Evolutionary conservation across 257 asterid species (phyloP), one percentile per base, ranked within the genome.

Genomic region (Scutellaria galericulata): DNA sequence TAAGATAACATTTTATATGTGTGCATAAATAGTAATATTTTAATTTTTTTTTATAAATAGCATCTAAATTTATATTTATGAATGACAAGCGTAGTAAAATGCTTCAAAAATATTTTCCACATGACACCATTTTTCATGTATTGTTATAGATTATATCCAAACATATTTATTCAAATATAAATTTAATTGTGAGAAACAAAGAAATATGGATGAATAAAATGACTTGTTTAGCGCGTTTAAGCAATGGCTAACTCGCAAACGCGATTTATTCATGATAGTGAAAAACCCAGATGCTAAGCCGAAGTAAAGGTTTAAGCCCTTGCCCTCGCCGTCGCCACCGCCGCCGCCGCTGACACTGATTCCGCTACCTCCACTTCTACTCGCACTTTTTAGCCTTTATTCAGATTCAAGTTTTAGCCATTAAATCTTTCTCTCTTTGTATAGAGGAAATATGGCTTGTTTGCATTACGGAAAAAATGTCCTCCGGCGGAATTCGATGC

Each of bases 401-500:
- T 9, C 12, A 10, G 27, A 31, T 13, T 31, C 18, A 9, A 39
- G 5, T 68, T 52, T 11, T 37, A 53, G 20, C 66, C 18, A 42
- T 45, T 40, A 7, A 6, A 58, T 10, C 60, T 46, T 4, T 56
- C 54, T 47, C 45, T 55, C 46, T 47, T 8, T 14, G 11, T 9
- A 2, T 41, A 37, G 72, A 14, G 67, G 68, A 8, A 48, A 53
- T 39, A 80, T 78, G 85, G 79, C 84, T 7, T 83, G 52, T 70
- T 70, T 78, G 62, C 83, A 74, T 45, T 66, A 78, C 66, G 89
- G 84, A 20, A 85, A 70, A 73, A 85, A 85, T 70, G 47, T 75
- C 40, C 57, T 85, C 57, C 82, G 86, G 65, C 81, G 77, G 68
- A 74, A 68, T 60, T 55, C 85, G 67, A 83, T 85, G 87, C 90